These are phyloP conservation scores for Hura crepitans DNA, from an alignment of 441 rosid species.

Conservation along the genomic window DNA sequence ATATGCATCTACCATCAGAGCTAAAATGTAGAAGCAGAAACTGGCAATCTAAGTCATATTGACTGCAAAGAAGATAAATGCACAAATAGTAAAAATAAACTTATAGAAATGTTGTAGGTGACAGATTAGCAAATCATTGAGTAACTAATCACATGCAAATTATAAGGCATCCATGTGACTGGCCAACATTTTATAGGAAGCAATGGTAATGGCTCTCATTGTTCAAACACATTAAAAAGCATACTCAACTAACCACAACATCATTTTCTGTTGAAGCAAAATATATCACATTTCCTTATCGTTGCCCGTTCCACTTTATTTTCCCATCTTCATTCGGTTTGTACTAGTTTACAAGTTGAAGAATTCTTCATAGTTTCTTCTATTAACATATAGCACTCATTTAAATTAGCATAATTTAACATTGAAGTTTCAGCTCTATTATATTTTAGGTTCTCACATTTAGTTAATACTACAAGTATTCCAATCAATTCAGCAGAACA, in stretches of 20 bases:
- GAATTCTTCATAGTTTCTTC: background rate
- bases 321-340: background rate
- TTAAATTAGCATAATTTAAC: background rate
- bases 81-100: background rate
- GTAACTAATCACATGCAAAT: background rate
- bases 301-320: background rate
- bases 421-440: background rate
- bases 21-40: background rate
- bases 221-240: background rate
- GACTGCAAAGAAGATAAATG: background rate
- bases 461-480: background rate
- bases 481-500: background rate
- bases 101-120: background rate
- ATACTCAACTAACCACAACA: background rate
- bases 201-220: background rate
- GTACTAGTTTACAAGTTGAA: background rate
- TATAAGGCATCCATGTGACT: background rate
- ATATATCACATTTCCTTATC: background rate
- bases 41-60: background rate
- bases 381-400: background rate
- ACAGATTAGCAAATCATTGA: conserved; percentile 5
- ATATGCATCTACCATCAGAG: background rate
- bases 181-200: background rate
- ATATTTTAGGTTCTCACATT: background rate
- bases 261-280: background rate